Percentiles rank a stretch among this genome's conserved stretches.
Conservation (phyloP, 768 basidiomycete genomes). For the Exidia glandulosa region DNA sequence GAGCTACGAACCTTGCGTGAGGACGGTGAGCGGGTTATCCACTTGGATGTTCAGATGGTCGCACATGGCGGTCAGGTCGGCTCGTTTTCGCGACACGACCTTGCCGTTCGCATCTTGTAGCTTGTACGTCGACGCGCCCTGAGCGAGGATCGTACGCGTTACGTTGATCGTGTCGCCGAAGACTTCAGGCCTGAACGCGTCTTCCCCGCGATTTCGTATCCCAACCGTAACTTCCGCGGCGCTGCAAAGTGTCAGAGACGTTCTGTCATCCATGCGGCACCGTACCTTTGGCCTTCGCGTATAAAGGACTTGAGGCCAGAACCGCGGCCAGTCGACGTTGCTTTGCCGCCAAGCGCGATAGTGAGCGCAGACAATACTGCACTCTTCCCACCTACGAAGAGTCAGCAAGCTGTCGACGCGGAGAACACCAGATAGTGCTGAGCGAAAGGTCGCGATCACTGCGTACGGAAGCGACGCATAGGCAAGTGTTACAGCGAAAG, state of each 20-base stretch:
- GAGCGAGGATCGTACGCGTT: conserved; percentile 70
- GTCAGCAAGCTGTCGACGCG: background rate
- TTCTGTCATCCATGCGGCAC: conserved; percentile 3
- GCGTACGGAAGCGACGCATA: no score
- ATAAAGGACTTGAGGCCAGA: conserved; percentile 76
- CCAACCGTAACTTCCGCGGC: conserved; percentile 66
- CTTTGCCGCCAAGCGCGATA: conserved; percentile 88
- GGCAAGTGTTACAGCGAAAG: no score
- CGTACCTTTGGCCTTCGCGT: conserved; percentile 69
- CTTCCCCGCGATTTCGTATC: conserved; percentile 83
- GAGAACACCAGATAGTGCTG: background rate
- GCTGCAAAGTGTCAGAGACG: conserved; percentile 23
- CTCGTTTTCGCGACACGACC: conserved; percentile 62
- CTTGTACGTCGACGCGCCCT: conserved; percentile 71
- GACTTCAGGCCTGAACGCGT: conserved; percentile 75
- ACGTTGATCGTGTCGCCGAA: conserved; percentile 82
- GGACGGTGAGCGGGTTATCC: conserved; percentile 90
- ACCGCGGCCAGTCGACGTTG: conserved; percentile 79
- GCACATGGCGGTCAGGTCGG: conserved; percentile 79
- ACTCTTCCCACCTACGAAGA: conserved; percentile 77
- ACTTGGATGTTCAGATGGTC: conserved; percentile 97
- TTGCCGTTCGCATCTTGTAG: conserved; percentile 61
- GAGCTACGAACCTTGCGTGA: conserved; percentile 57
- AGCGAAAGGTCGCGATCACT: no score
- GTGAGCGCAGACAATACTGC: conserved; percentile 89